A percentile compares a stretch with the other conserved stretches of the same genome.
These are phyloP conservation scores for Fraxinus nigra DNA, from an alignment of 305 asterid genomes.

Conservation along the genomic window DNA sequence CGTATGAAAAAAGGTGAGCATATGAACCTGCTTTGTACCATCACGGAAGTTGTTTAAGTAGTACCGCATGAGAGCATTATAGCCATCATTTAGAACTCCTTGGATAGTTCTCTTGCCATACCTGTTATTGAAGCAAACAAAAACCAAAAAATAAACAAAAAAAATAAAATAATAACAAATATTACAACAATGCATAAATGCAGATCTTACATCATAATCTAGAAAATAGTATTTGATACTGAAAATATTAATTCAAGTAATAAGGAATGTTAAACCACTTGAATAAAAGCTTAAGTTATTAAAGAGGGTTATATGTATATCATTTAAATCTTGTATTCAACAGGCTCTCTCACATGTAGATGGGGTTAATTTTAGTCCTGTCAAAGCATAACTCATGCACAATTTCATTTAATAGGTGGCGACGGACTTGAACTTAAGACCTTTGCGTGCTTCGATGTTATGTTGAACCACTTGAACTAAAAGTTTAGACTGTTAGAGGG, in stretches of 20 bases:
- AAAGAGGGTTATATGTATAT: neutral
- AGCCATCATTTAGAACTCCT: constrained; percentile 81
- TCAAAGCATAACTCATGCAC: neutral
- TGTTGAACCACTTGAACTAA: neutral
- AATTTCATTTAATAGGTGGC: neutral
- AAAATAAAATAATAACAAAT: too few relatives aligned
- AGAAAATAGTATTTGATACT: neutral
- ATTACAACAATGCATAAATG: neutral
- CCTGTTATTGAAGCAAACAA: constrained; percentile 36
- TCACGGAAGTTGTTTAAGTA: constrained; percentile 93
- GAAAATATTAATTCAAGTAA: neutral
- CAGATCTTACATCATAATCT: neutral
- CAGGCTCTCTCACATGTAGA: neutral
- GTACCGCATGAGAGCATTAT: constrained; percentile 91
- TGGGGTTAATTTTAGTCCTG: neutral
- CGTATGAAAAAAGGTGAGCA: constrained; percentile 25
- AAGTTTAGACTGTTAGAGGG: neutral
- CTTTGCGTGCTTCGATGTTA: neutral
- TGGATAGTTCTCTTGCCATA: constrained; percentile 81
- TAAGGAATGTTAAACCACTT: neutral
- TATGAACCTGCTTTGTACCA: constrained; percentile 92
- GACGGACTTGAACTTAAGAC: neutral
- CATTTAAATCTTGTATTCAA: neutral
- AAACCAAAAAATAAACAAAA: constrained; percentile 10
- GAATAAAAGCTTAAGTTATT: neutral